These are phyloP conservation scores for Aspergillus biplanus DNA, from an alignment of 495 filamentous ascomycete genomes.

Conservation along the genomic window DNA sequence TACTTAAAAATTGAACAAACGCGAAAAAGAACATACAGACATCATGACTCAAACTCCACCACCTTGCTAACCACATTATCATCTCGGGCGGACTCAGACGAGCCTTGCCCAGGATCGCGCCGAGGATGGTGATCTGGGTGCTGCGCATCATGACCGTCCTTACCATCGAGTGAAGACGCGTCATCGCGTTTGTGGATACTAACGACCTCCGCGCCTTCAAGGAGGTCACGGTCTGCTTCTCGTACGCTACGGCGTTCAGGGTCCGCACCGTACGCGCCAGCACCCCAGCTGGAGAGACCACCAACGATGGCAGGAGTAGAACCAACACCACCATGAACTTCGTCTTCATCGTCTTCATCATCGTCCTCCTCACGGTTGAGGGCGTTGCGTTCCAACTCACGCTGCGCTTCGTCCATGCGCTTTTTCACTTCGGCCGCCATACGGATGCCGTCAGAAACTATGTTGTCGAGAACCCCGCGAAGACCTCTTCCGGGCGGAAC, in stretches of 20 bases:
- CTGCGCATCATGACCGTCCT: slow-evolving; percentile 17
- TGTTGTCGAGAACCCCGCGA: slow-evolving; percentile 91
- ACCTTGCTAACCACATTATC: slow-evolving; percentile 41
- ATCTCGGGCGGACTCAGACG: slow-evolving; percentile 23
- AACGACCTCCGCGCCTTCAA: slow-evolving; percentile 30
- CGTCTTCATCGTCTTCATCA: slow-evolving; percentile 69
- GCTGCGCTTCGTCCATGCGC: slow-evolving; percentile 90
- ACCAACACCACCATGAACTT: slow-evolving; percentile 22
- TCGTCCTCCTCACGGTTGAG: slow-evolving; percentile 74
- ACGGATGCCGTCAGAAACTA: slow-evolving; percentile 94
- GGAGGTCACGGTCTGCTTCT: slow-evolving; percentile 29
- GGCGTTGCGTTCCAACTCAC: slow-evolving; percentile 79
- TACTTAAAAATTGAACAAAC: not conserved
- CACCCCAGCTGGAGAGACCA: slow-evolving; percentile 51
- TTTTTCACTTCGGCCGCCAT: slow-evolving; percentile 89
- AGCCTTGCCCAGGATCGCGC: not conserved
- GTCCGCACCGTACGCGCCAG: slow-evolving; percentile 54
- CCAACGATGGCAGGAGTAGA: slow-evolving; percentile 39
- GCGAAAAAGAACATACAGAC: slow-evolving; percentile 1
- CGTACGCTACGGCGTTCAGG: slow-evolving; percentile 51
- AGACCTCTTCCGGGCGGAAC: slow-evolving; percentile 74
- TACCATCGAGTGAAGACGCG: slow-evolving; percentile 32
- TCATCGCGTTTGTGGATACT: slow-evolving; percentile 36
- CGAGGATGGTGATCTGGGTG: slow-evolving; percentile 1
- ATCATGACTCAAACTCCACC: slow-evolving; percentile 46